phyloP scores from a whole-genome alignment of 208 protist species.

The Wallacemonas sp. region DNA sequence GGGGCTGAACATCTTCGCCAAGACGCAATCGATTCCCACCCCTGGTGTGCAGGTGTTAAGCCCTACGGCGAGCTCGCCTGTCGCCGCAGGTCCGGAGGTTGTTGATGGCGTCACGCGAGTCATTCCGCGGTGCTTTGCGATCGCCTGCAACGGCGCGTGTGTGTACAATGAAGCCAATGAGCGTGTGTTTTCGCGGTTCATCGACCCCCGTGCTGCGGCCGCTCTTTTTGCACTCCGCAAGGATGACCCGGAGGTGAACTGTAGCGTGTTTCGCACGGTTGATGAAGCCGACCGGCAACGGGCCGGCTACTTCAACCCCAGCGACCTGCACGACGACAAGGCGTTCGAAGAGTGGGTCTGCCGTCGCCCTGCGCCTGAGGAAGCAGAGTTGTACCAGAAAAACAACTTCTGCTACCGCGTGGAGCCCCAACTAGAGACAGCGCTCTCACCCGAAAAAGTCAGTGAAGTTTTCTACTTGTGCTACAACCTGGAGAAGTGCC shows the following conservation, averaged over 20 bases:
- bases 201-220: constrained; percentile 23
- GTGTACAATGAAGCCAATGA: constrained; percentile 57
- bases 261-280: constrained; percentile 52
- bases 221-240: constrained; percentile 47
- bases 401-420: constrained; percentile 44
- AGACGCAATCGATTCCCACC: constrained; percentile 28
- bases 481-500: constrained; percentile 42
- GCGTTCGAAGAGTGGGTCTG: constrained; percentile 59
- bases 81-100: neutral
- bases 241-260: constrained; percentile 51
- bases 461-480: constrained; percentile 70
- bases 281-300: constrained; percentile 21
- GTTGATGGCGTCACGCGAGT: constrained; percentile 7
- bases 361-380: constrained; percentile 40
- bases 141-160: constrained; percentile 65
- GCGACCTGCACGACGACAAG: constrained; percentile 44
- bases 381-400: constrained; percentile 45
- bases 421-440: constrained; percentile 40
- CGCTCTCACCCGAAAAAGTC: constrained; percentile 44
- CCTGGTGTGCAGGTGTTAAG: constrained; percentile 42
- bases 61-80: constrained; percentile 8
- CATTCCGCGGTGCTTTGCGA: constrained; percentile 56
- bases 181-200: constrained; percentile 39
- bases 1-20: constrained; percentile 54
- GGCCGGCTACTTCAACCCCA: constrained; percentile 39